Percentiles rank a stretch among this genome's conserved stretches.
These are phyloP conservation scores for Didymella segeticola DNA, from an alignment of 2,329 filamentous ascomycete genomes.

Conservation along the genomic window DNA sequence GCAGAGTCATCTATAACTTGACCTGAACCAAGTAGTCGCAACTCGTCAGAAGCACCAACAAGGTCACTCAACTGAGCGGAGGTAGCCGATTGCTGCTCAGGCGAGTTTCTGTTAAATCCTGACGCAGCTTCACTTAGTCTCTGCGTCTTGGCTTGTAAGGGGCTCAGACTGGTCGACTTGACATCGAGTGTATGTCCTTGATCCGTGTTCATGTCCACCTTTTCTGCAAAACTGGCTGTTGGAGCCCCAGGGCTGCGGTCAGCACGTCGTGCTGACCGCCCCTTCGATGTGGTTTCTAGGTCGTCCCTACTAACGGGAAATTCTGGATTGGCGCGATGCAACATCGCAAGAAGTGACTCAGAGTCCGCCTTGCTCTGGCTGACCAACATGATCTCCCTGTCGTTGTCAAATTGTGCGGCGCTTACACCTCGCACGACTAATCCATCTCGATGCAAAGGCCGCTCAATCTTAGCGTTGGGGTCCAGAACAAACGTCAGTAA, in stretches of 20 bases:
- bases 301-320: background rate
- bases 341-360: constrained; percentile 5
- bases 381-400: constrained; percentile 13
- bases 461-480: constrained; percentile 1
- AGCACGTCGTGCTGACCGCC: background rate
- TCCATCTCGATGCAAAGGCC: constrained; percentile 4
- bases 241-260: background rate
- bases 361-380: constrained; percentile 4
- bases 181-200: background rate
- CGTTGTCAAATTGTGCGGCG: background rate
- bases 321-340: constrained; percentile 10
- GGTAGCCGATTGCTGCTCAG: background rate
- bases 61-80: background rate
- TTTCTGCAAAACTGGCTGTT: background rate
- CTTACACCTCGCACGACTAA: constrained; percentile 9
- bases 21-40: background rate
- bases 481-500: constrained; percentile 20
- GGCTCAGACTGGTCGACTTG: background rate
- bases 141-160: constrained; percentile 19
- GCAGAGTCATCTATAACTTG: background rate
- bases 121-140: constrained; percentile 13
- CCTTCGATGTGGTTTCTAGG: background rate
- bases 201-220: background rate
- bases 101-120: background rate
- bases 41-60: background rate